Percentiles rank a stretch among this genome's conserved stretches.
These are phyloP conservation scores for button mushroom (Agaricus bisporus) DNA, from an alignment of 768 basidiomycete species.

Conservation along the genomic window DNA sequence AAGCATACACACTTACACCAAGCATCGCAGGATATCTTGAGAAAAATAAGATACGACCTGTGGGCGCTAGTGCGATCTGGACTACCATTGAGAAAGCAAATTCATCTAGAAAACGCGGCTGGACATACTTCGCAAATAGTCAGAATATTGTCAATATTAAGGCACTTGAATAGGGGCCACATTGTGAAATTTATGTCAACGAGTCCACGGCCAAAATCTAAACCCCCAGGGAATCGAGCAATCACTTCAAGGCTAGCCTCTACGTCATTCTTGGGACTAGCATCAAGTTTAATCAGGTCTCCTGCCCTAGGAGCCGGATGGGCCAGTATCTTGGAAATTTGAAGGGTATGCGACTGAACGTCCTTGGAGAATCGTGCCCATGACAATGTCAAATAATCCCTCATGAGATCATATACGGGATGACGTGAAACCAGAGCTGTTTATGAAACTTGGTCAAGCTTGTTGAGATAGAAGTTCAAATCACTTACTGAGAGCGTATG, in stretches of 20 bases:
- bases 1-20: constrained; percentile 42
- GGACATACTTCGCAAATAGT: constrained; percentile 78
- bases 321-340: constrained; percentile 82
- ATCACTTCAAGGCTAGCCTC: constrained; percentile 71
- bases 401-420: constrained; percentile 93
- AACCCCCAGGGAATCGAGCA: constrained; percentile 86
- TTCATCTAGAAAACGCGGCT: background rate
- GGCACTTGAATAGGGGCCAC: constrained; percentile 92
- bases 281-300: constrained; percentile 80
- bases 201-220: constrained; percentile 87
- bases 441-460: constrained; percentile 7
- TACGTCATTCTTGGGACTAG: constrained; percentile 58
- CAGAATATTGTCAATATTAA: constrained; percentile 91
- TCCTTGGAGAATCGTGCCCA: constrained; percentile 95
- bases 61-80: constrained; percentile 81
- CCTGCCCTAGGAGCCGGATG: constrained; percentile 86
- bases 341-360: constrained; percentile 86
- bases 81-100: constrained; percentile 12
- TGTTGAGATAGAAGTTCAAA: constrained; percentile 9
- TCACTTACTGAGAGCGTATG: constrained; percentile 79
- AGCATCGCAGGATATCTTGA: constrained; percentile 90
- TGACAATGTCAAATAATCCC: constrained; percentile 91
- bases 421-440: constrained; percentile 85
- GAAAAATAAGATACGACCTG: constrained; percentile 82
- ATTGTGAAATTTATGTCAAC: constrained; percentile 95